A percentile compares a stretch with the other conserved stretches of the same genome.
Evolutionary conservation across 2,329 filamentous ascomycete species (phyloP).

Genomic region (Gnomoniopsis sp.): DNA sequence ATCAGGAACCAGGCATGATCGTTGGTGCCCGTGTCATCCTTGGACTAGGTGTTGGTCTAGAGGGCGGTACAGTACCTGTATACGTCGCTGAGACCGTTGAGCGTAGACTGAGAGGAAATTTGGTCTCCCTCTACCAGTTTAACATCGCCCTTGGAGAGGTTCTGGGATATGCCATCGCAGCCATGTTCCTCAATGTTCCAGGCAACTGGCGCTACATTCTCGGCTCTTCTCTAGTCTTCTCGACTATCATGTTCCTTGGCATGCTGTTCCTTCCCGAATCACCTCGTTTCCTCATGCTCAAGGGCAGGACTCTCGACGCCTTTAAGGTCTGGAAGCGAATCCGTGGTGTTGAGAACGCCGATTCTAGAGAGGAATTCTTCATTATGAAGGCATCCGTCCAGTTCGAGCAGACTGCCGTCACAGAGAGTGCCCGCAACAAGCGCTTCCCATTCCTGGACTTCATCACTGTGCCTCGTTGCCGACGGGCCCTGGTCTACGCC

Average conservation of each 20-base stretch:
- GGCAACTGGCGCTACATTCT: slow-evolving; percentile 75
- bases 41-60: slow-evolving; percentile 67
- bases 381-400: slow-evolving; percentile 64
- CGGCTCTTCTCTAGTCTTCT: slow-evolving; percentile 68
- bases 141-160: slow-evolving; percentile 75
- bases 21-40: slow-evolving; percentile 65
- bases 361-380: slow-evolving; percentile 67
- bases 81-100: slow-evolving; percentile 74
- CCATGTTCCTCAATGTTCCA: slow-evolving; percentile 66
- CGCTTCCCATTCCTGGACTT: slow-evolving; percentile 71
- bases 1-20: slow-evolving; percentile 52
- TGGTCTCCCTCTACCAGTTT: slow-evolving; percentile 72
- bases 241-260: slow-evolving; percentile 57
- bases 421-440: slow-evolving; percentile 48
- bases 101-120: slow-evolving; percentile 63
- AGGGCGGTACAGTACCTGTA: slow-evolving; percentile 71
- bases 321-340: slow-evolving; percentile 73
- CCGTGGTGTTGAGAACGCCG: slow-evolving; percentile 53
- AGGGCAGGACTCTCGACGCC: slow-evolving; percentile 54
- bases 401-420: slow-evolving; percentile 51
- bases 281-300: slow-evolving; percentile 69
- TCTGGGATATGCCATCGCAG: slow-evolving; percentile 68
- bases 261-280: slow-evolving; percentile 71
- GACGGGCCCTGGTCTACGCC: slow-evolving; percentile 63
- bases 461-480: slow-evolving; percentile 66